Base-by-base conservation (phyloP, 805 yeast species). In the Teunomyces stri region DNA sequence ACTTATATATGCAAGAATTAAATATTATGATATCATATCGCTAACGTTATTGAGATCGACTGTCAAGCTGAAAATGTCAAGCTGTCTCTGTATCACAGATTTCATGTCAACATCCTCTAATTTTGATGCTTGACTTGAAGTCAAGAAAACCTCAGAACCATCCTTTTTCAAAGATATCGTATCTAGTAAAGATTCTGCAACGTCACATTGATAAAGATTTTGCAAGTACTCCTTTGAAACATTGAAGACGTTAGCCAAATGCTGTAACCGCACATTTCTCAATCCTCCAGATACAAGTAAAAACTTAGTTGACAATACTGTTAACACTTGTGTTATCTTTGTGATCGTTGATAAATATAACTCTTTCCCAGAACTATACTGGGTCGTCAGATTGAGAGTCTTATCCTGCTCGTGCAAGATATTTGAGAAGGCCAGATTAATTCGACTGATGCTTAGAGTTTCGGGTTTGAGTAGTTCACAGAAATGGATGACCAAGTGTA, bases 281-380 rank as follows among this genome's bases (percentile, higher is more conserved):
- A 60, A 30, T 1, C 65, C 63, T 16, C 52, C 45, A 36, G 41
- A 44, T 2, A 44, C 27, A 7, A 55, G 52, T 27, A 58, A 43
- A 31, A 47, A 54, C 34, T 58, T 56, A 6, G 59, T 39, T 4
- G 55, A 43, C 11, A 58, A 15, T 4, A 47, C 21, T n/a, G 50
- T 45, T 28, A 59, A 42, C 18, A 55, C 42, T 15, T 51, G 47
- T 1, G 54, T 46, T 5, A 61, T 57, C 20, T 43, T 52, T 25
- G 41, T 30, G 16, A 60, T 35, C 3, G 56, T 49, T n/a, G 40
- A 27, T 6, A 53, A 43, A 35, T 55, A 59, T 21, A 44, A 22
- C n/a, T 34, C 15, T 46, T 62, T 62, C 1, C 65, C 64, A 6
- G 46, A 50, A 29, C 48, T 53, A 36, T 51, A 51, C 29, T 34